These are phyloP conservation scores for Chalaropsis ovoidea DNA, from an alignment of 2,329 filamentous ascomycete genomes.

Conservation along the genomic window DNA sequence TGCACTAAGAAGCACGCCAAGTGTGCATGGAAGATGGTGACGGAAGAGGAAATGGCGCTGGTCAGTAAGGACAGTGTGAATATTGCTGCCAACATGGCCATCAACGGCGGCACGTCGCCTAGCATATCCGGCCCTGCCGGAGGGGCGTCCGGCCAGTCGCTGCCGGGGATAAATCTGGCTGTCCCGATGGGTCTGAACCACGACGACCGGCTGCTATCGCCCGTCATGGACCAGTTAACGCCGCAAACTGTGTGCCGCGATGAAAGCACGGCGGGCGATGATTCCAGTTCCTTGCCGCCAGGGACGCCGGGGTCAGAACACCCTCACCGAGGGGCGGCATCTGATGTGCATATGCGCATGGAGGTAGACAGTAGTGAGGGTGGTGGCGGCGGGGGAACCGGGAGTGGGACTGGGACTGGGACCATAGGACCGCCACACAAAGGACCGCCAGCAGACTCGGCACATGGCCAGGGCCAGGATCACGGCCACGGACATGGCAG, in stretches of 20 bases:
- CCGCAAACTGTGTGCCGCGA: constrained; percentile 22
- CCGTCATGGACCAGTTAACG: constrained; percentile 22
- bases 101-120: constrained; percentile 8
- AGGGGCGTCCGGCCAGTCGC: neutral
- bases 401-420: too few species aligned
- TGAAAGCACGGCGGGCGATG: constrained; percentile 22
- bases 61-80: constrained; percentile 18
- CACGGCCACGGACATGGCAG: neutral
- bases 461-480: neutral
- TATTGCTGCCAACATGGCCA: neutral
- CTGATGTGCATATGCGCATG: constrained; percentile 23
- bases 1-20: constrained; percentile 87
- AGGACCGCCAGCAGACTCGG: constrained; percentile 16
- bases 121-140: neutral
- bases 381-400: too few species aligned
- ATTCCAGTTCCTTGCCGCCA: constrained; percentile 22
- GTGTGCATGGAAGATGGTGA: constrained; percentile 75
- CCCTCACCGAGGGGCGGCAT: constrained; percentile 15
- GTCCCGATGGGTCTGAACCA: constrained; percentile 21
- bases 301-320: constrained; percentile 23
- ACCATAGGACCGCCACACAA: neutral
- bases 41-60: constrained; percentile 51
- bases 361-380: constrained; percentile 15
- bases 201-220: constrained; percentile 22
- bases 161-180: constrained; percentile 20